Percentiles rank a stretch among this genome's conserved stretches.
These are phyloP conservation scores for Trichoderma endophyticum DNA, from an alignment of 2,329 filamentous ascomycete genomes.

Conservation along the genomic window DNA sequence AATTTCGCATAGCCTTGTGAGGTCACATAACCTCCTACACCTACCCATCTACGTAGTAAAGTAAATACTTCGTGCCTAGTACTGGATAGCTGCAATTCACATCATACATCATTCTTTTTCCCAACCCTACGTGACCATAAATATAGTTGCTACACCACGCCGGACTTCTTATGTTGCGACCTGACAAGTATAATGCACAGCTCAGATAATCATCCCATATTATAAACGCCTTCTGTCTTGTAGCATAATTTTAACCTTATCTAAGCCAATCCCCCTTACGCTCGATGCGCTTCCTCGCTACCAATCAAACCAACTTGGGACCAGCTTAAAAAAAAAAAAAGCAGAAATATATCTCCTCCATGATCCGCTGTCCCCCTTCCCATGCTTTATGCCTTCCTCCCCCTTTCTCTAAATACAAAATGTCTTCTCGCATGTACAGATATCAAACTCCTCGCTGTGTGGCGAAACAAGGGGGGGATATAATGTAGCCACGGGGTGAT, in stretches of 20 bases:
- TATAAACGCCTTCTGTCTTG: background rate
- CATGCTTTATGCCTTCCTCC: background rate
- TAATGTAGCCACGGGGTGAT: background rate
- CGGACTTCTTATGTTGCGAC: no score
- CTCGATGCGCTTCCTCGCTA: background rate
- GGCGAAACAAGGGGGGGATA: background rate
- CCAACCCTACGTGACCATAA: no score
- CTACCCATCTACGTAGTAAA: no score
- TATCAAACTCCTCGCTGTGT: slow-evolving; percentile 12
- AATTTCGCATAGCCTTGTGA: no score
- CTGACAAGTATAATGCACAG: background rate
- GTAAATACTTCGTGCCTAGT: no score
- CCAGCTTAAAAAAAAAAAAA: background rate
- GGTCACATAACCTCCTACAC: no score
- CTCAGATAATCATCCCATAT: background rate
- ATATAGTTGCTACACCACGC: no score
- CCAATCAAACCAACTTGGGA: background rate
- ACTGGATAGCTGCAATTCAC: no score
- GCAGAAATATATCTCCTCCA: background rate
- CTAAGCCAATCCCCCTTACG: background rate
- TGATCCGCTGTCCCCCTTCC: background rate
- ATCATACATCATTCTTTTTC: no score
- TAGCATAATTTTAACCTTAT: background rate
- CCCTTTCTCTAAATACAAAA: slow-evolving; percentile 7
- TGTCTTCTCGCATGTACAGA: background rate